These are phyloP conservation scores for Agapanthus africanus DNA, from an alignment of 106 monocot genomes.

Conservation along the genomic window DNA sequence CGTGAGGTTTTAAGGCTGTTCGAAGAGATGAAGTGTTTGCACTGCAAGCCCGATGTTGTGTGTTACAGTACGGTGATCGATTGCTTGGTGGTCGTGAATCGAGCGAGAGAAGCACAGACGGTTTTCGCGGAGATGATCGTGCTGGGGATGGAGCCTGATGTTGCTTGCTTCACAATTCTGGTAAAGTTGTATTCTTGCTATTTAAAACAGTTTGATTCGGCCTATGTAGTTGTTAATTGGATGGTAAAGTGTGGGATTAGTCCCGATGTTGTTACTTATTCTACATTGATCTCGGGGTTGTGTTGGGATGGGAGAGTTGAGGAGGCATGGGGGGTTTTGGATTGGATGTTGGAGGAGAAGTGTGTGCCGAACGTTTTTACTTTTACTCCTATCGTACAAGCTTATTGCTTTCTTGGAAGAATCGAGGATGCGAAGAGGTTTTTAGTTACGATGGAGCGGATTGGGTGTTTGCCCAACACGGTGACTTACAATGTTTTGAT, in stretches of 20 bases:
- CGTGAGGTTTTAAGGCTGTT: constrained; percentile 33
- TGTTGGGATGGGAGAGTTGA: constrained; percentile 26
- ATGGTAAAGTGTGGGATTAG: constrained; percentile 22
- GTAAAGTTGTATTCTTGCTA: constrained; percentile 39
- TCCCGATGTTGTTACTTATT: constrained; percentile 42
- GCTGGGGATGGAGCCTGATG: constrained; percentile 22
- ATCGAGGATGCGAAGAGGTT: constrained; percentile 36
- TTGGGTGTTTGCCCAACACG: constrained; percentile 27
- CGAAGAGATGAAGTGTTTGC: constrained; percentile 26
- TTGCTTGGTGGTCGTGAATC: constrained; percentile 14
- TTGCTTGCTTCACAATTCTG: constrained; percentile 32
- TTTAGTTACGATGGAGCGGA: constrained; percentile 32
- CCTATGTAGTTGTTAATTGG: constrained; percentile 18
- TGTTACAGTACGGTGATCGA: constrained; percentile 43
- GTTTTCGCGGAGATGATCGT: constrained; percentile 41
- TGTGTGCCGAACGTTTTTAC: constrained; percentile 27
- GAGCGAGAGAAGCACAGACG: constrained; percentile 16
- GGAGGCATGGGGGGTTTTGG: constrained; percentile 37
- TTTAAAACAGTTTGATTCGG: constrained; percentile 23
- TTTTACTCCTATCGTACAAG: constrained; percentile 47
- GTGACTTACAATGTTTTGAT: constrained; percentile 54
- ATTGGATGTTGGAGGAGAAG: constrained; percentile 33
- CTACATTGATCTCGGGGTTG: constrained; percentile 39
- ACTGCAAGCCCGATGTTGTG: constrained; percentile 12
- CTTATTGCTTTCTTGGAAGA: constrained; percentile 27